A percentile compares a stretch with the other conserved stretches of the same genome.
Conservation (phyloP, 768 basidiomycete species). For the Lactifluus volemus region DNA sequence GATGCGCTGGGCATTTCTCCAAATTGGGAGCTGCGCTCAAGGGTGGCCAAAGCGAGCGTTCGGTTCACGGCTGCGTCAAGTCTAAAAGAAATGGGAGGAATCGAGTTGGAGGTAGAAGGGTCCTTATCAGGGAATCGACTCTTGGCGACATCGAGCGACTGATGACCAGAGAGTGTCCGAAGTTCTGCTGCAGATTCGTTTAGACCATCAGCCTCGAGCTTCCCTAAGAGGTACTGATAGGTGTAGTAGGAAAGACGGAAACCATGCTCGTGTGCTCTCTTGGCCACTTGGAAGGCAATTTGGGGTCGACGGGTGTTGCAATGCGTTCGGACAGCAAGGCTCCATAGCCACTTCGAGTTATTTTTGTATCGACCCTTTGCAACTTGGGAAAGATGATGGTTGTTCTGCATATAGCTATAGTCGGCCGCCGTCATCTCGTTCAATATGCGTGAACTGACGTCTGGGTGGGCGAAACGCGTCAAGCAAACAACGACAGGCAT, state of each 20-base stretch:
- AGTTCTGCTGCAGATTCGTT: background rate
- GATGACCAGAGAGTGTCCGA: background rate
- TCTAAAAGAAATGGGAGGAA: background rate
- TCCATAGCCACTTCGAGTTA: constrained; percentile 24
- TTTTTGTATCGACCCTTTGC: background rate
- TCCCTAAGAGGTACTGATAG: constrained; percentile 28
- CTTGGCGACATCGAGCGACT: constrained; percentile 1
- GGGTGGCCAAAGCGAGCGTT: background rate
- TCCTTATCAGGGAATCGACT: background rate
- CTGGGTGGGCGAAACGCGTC: constrained; percentile 34
- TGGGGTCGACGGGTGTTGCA: constrained; percentile 31
- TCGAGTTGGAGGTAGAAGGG: background rate
- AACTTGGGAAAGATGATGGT: background rate
- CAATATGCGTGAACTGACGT: constrained; percentile 33
- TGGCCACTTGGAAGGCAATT: constrained; percentile 40
- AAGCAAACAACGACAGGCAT: constrained; percentile 30
- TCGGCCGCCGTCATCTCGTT: constrained; percentile 24
- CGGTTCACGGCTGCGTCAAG: background rate
- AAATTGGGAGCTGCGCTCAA: background rate
- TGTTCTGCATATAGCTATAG: constrained; percentile 18
- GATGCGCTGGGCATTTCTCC: background rate
- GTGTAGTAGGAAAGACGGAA: constrained; percentile 31
- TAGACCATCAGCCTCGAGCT: constrained; percentile 18
- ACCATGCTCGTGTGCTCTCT: constrained; percentile 24
- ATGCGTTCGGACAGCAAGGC: constrained; percentile 35